phyloP scores from a whole-genome alignment of 1,284 basidiomycete species.

The Tausonia pullulans region DNA sequence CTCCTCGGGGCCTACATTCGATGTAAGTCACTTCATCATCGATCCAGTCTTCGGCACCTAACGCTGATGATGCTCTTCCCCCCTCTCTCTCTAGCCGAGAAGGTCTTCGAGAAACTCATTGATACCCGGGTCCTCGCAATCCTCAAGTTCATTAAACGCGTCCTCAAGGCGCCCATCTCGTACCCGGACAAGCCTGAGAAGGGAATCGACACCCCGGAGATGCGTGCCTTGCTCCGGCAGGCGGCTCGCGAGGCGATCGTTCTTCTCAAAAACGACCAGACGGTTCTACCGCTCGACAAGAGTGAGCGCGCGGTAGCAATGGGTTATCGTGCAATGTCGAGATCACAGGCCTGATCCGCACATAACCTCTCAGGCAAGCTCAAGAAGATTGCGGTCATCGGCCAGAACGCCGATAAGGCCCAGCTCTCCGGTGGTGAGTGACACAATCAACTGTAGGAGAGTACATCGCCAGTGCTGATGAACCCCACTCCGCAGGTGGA shows the following conservation, averaged over 20 bases:
- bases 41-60: too few relatives aligned
- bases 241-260: slow-evolving; percentile 58
- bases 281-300: slow-evolving; percentile 46
- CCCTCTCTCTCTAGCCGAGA: background rate
- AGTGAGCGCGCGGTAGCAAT: too few relatives aligned
- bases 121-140: background rate
- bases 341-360: too few relatives aligned
- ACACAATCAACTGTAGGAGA: too few relatives aligned
- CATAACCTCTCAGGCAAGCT: slow-evolving; percentile 20
- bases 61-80: background rate
- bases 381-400: slow-evolving; percentile 62
- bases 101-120: background rate
- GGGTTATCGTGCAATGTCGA: too few relatives aligned
- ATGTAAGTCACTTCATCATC: background rate
- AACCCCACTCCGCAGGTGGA: slow-evolving; percentile 40
- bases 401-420: slow-evolving; percentile 57
- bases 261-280: slow-evolving; percentile 55
- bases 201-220: slow-evolving; percentile 38
- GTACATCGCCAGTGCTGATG: too few relatives aligned
- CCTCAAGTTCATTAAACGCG: background rate
- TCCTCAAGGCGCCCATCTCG: background rate
- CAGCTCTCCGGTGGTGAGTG: slow-evolving; percentile 46
- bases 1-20: background rate
- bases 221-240: slow-evolving; percentile 45
- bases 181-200: slow-evolving; percentile 26